Percentiles rank a stretch among this genome's conserved stretches.
These are phyloP conservation scores for Cucurbita moschata DNA, from an alignment of 306 rosid genomes.

Conservation along the genomic window DNA sequence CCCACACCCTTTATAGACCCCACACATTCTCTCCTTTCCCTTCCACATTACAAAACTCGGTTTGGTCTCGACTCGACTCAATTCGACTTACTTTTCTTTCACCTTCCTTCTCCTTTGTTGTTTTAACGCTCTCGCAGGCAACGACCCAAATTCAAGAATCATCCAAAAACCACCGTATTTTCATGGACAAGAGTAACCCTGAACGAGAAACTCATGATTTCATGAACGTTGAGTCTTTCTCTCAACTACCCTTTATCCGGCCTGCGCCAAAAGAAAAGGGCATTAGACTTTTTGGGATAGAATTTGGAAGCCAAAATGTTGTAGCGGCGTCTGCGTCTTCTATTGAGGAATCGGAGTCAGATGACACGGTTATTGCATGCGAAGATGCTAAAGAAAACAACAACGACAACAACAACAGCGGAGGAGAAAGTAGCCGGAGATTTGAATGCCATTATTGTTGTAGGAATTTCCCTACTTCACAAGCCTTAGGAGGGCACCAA, in stretches of 20 bases:
- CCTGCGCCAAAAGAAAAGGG: slow-evolving; percentile 52
- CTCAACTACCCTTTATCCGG: slow-evolving; percentile 92
- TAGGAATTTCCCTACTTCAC: slow-evolving; percentile 86
- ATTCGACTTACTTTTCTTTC: neutral
- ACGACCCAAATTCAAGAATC: neutral
- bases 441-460: slow-evolving; percentile 94
- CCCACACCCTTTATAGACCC: slow-evolving; percentile 40
- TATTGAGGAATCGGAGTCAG: slow-evolving; percentile 18
- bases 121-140: too few relatives aligned
- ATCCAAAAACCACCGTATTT: neutral
- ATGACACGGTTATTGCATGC: slow-evolving; percentile 17
- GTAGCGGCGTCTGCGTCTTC: neutral
- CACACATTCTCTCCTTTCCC: slow-evolving; percentile 17
- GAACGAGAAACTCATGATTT: slow-evolving; percentile 78
- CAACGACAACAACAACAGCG: neutral
- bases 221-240: slow-evolving; percentile 90
- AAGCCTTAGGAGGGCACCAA: slow-evolving; percentile 93
- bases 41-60: slow-evolving; percentile 1
- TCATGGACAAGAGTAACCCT: slow-evolving; percentile 44
- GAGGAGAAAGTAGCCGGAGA: slow-evolving; percentile 46
- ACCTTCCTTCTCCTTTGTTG: neutral
- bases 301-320: slow-evolving; percentile 28
- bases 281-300: slow-evolving; percentile 75
- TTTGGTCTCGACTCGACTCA: neutral
- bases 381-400: slow-evolving; percentile 6